These are phyloP conservation scores for Eudorina sp. DNA, from an alignment of 139 green algal genomes.

Conservation along the genomic window DNA sequence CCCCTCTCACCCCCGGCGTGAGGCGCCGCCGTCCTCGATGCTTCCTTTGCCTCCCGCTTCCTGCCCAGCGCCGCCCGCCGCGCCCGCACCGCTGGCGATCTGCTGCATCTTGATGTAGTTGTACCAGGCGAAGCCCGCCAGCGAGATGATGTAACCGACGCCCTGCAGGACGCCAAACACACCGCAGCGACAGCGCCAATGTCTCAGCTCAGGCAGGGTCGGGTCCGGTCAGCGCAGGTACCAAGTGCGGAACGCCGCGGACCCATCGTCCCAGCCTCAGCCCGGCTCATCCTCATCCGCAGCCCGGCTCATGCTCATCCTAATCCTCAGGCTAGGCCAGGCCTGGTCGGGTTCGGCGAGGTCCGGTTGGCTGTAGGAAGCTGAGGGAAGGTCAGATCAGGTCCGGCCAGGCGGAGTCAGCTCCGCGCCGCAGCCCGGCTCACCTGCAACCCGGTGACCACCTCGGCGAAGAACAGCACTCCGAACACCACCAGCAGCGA, in stretches of 20 bases:
- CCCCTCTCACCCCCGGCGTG: background rate
- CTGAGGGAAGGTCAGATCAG: background rate
- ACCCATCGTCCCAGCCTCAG: too few species aligned
- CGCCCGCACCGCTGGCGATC: conserved; percentile 48
- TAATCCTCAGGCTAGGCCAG: too few species aligned
- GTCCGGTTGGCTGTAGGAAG: too few species aligned
- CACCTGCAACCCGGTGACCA: conserved; percentile 72
- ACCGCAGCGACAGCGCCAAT: too few species aligned
- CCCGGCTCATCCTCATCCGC: too few species aligned
- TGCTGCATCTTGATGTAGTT: conserved; percentile 83
- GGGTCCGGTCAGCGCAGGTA: too few species aligned
- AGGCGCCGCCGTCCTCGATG: background rate
- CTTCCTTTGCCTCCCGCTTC: background rate
- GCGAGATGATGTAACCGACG: conserved; percentile 74
- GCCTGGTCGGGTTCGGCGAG: too few species aligned
- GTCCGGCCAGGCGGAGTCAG: background rate
- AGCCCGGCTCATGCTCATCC: too few species aligned
- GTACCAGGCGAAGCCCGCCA: conserved; percentile 81
- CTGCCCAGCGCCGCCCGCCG: background rate
- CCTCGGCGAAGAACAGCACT: conserved; percentile 77
- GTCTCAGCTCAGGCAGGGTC: too few species aligned
- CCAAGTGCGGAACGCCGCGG: too few species aligned
- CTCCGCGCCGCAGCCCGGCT: background rate
- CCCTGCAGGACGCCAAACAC: conserved; percentile 15
- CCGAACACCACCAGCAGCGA: conserved; percentile 83